Percentiles rank a stretch among this genome's conserved stretches.
Conservation (phyloP, 1,139 yeast genomes). For the Yamadazyma pseudoaaseri region DNA sequence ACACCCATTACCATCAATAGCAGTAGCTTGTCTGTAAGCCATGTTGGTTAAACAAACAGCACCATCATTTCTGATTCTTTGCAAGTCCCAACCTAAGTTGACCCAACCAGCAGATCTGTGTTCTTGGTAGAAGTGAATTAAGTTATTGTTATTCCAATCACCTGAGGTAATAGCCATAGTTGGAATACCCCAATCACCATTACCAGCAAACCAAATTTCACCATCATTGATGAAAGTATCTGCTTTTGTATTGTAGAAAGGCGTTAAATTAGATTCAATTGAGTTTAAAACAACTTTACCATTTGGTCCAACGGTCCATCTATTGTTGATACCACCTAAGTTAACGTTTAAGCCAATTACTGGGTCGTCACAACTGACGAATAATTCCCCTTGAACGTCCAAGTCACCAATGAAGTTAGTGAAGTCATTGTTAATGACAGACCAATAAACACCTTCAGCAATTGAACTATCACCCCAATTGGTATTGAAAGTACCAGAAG, state of each 20-base stretch:
- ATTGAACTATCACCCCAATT: conserved; percentile 25
- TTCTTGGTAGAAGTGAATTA: conserved; percentile 16
- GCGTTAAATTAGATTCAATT: conserved; percentile 17
- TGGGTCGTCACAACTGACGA: conserved; percentile 14
- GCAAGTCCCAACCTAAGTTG: conserved; percentile 16
- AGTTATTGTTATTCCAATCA: conserved; percentile 19
- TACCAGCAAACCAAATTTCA: conserved; percentile 16
- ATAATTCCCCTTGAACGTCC: conserved; percentile 18
- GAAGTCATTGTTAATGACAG: conserved; percentile 31
- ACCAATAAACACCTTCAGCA: conserved; percentile 29
- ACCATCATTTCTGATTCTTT: conserved; percentile 21
- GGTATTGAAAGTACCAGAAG: conserved; percentile 19
- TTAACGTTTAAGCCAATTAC: conserved; percentile 16
- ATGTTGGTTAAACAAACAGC: conserved; percentile 25
- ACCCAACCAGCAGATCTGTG: conserved; percentile 16
- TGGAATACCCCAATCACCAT: conserved; percentile 15
- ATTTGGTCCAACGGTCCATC: conserved; percentile 11
- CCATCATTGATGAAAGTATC: conserved; percentile 14
- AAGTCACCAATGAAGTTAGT: conserved; percentile 19
- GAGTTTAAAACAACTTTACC: conserved; percentile 19
- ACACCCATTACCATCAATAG: conserved; percentile 27
- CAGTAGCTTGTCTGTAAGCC: conserved; percentile 20
- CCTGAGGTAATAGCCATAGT: conserved; percentile 14
- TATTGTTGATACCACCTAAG: conserved; percentile 14
- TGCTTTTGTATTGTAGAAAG: conserved; percentile 17